Base-by-base conservation (phyloP, 768 basidiomycete species). In the Tubosaeta brunneosetosa region DNA sequence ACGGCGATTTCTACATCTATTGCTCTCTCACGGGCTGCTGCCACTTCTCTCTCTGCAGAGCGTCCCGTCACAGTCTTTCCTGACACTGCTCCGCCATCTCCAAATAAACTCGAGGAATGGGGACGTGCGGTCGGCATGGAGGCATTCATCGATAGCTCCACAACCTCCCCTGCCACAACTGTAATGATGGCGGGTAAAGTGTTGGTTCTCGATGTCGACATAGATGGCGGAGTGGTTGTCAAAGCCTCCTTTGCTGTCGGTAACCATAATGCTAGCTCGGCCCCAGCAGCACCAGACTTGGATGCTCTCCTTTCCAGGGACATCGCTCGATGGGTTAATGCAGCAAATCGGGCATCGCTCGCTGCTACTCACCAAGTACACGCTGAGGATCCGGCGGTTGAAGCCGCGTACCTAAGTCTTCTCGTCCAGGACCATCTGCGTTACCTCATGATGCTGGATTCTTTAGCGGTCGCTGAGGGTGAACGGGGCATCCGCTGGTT, bases 401-500 rank as follows among this genome's bases (percentile, higher is more conserved):
- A 78, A 55, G 85, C 82, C 19, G 78, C 79, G 11, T 67, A 66
- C 33, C 64, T 81, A 25, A 80, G 79, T 3, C 68, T 67, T 42
- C 61, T 68, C 19, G 73, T 88, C 6, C 68, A 79, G 43, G 74
- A 79, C 27, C 78, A 86, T 56, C 64, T 91, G 11, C 75, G 72
- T 25, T 86, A 89, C 66, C 74, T 92, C 19, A 85, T 89, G 66
- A 77, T 81, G 70, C 72, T 91, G 11, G 90, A 92, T 60, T 74
- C 74, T 17, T 69, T 91, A 14, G 88, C 89, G 0, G 50, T 51
- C 12, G 71, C 74, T 12, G 73, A 77, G 50, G 80, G 80, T 52
- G 80, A 82, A 26, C 78, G 77, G 34, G 86, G 88, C 1, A 75
- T 86, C 37, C 75, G 81, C 49, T 91, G 90, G 90, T 91, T 91